Conservation (phyloP, 306 rosid genomes). For the Amphicarpaea edgeworthii region DNA sequence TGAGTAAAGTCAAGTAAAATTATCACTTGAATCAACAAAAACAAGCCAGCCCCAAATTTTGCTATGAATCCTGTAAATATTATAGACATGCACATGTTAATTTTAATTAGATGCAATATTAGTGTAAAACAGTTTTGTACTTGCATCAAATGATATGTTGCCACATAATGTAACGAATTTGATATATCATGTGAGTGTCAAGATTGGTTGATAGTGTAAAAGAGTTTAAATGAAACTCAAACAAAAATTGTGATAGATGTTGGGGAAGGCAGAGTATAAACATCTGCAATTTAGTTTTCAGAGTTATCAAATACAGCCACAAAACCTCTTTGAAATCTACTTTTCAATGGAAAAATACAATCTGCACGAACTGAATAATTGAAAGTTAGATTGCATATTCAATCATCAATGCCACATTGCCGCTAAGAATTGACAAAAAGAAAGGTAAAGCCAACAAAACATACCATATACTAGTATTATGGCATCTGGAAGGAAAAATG, state of each 20-base stretch:
- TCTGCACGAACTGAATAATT: not conserved
- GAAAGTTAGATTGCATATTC: not conserved
- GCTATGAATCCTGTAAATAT: conserved; percentile 70
- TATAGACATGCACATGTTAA: conserved; percentile 18
- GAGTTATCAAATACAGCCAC: not conserved
- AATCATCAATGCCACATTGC: conserved; percentile 27
- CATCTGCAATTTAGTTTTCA: conserved; percentile 3
- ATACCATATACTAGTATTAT: conserved; percentile 72
- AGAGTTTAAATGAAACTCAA: not conserved
- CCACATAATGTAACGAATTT: not conserved
- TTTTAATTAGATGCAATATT: not conserved
- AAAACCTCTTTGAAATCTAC: not conserved
- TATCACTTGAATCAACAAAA: conserved; percentile 91
- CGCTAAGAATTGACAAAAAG: conserved; percentile 23
- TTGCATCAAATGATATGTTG: not conserved
- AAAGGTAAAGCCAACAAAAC: conserved; percentile 36
- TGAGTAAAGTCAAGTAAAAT: conserved; percentile 87
- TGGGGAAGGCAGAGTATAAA: not conserved
- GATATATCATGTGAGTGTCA: not conserved
- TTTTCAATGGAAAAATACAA: conserved; percentile 9
- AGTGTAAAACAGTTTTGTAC: not conserved
- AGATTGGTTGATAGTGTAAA: not conserved
- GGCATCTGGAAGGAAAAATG: conserved; percentile 82
- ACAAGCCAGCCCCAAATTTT: conserved; percentile 92
- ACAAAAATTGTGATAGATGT: conserved; percentile 5